These are phyloP conservation scores for Orbilia javanica DNA, from an alignment of 2,329 filamentous ascomycete genomes.

Conservation along the genomic window DNA sequence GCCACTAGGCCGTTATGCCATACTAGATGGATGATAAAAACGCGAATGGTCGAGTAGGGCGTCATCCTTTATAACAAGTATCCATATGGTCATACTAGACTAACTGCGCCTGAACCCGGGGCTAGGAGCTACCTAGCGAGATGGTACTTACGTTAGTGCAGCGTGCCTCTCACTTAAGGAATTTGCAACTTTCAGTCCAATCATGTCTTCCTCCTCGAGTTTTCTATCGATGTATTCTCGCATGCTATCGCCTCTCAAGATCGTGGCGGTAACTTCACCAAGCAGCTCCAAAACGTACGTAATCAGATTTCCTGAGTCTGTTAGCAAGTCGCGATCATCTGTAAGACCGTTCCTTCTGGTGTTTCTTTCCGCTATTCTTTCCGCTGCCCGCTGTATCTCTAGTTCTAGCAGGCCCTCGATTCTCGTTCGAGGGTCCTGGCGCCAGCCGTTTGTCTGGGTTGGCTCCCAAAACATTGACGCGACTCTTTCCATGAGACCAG, in stretches of 20 bases:
- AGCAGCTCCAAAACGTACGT: conserved; percentile 8
- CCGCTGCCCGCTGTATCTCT: background rate
- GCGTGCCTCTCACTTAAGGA: background rate
- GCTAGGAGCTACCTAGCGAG: background rate
- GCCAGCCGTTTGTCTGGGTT: background rate
- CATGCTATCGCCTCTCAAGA: background rate
- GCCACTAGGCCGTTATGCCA: background rate
- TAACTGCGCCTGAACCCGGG: background rate
- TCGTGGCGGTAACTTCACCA: background rate
- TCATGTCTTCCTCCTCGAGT: background rate
- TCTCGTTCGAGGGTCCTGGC: background rate
- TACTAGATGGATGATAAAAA: background rate
- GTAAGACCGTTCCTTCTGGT: background rate
- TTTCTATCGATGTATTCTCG: background rate
- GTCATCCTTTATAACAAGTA: background rate
- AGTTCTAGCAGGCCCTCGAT: background rate
- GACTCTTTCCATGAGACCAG: background rate
- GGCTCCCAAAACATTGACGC: background rate
- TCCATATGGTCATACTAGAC: too few relatives aligned
- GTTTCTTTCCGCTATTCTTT: background rate
- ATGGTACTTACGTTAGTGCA: conserved; percentile 3
- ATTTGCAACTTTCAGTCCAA: background rate
- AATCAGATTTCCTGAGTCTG: conserved; percentile 10
- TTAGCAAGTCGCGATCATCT: background rate
- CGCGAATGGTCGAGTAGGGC: background rate